Percentiles rank a stretch among this genome's conserved stretches.
Evolutionary conservation across 768 basidiomycete genomes (phyloP).

Genomic region (Tulasnella sp.): DNA sequence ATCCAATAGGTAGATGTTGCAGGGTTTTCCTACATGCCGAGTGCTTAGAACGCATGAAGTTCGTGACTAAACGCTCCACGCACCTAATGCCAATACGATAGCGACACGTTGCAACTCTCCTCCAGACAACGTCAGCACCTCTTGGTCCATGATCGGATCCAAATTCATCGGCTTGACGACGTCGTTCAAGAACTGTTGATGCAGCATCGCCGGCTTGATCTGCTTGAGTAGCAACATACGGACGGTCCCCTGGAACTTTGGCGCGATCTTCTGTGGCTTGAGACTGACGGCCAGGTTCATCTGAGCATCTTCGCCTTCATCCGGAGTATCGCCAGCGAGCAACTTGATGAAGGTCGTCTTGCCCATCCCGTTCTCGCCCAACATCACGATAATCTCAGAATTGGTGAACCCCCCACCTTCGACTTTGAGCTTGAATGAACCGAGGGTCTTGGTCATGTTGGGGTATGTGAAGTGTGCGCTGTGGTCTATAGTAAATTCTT

Average conservation of each 20-base stretch:
- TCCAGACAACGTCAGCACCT: constrained; percentile 95
- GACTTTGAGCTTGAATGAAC: constrained; percentile 89
- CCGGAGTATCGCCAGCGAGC: constrained; percentile 85
- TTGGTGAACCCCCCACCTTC: constrained; percentile 89
- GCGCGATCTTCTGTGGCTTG: constrained; percentile 97
- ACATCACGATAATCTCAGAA: constrained; percentile 97
- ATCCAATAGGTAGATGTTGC: constrained; percentile 83
- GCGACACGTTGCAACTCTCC: constrained; percentile 97
- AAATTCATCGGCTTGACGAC: constrained; percentile 96
- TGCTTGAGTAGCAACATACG: constrained; percentile 87
- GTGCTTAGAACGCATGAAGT: neutral
- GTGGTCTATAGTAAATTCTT: constrained; percentile 77
- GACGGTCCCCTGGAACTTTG: constrained; percentile 95
- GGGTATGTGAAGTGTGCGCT: constrained; percentile 87
- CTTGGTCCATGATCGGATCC: constrained; percentile 92
- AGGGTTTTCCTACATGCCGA: constrained; percentile 19
- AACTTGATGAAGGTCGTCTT: constrained; percentile 98
- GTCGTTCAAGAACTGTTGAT: constrained; percentile 98
- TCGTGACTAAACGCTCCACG: neutral
- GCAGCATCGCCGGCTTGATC: constrained; percentile 94
- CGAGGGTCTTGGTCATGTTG: constrained; percentile 92
- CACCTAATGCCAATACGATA: constrained; percentile 83
- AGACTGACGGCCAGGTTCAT: constrained; percentile 78
- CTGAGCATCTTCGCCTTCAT: constrained; percentile 60
- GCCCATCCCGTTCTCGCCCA: constrained; percentile 98